Conservation (phyloP, 345 rosid species). For the Durio zibethinus region DNA sequence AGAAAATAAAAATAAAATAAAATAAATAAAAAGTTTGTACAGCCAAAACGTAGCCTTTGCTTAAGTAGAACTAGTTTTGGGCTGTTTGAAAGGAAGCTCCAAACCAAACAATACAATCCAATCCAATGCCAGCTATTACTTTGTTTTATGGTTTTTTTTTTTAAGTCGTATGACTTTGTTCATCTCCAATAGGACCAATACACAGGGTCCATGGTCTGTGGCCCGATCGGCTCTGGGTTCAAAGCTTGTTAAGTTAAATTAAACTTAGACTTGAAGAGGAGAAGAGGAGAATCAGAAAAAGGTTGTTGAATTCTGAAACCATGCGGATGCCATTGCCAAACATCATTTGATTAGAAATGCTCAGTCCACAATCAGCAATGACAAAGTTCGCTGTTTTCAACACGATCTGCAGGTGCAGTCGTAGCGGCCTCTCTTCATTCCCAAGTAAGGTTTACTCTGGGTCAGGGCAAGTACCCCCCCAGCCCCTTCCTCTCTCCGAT, state of each 20-base stretch:
- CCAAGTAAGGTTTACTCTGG: slow-evolving; percentile 29
- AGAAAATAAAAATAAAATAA: no score
- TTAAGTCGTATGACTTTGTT: no score
- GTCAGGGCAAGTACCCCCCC: slow-evolving; percentile 6
- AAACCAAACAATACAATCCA: no score
- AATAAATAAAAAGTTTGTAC: no score
- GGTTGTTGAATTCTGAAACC: background rate
- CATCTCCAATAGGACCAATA: no score
- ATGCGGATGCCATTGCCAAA: background rate
- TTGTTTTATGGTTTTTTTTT: no score
- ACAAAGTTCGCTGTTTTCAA: slow-evolving; percentile 10
- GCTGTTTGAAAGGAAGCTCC: no score
- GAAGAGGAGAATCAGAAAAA: background rate
- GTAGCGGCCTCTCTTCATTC: slow-evolving; percentile 25
- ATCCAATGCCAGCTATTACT: no score
- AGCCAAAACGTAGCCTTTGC: no score
- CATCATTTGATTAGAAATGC: background rate
- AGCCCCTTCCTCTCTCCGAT: slow-evolving; percentile 46
- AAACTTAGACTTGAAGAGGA: background rate
- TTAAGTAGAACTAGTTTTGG: no score
- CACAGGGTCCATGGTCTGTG: background rate
- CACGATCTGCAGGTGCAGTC: slow-evolving; percentile 19
- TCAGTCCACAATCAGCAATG: background rate
- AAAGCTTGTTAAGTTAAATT: background rate
- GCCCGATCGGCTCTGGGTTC: background rate